Percentiles rank a stretch among this genome's conserved stretches.
These are phyloP conservation scores for Termitomyces sp. DNA, from an alignment of 768 basidiomycete genomes.

Conservation along the genomic window DNA sequence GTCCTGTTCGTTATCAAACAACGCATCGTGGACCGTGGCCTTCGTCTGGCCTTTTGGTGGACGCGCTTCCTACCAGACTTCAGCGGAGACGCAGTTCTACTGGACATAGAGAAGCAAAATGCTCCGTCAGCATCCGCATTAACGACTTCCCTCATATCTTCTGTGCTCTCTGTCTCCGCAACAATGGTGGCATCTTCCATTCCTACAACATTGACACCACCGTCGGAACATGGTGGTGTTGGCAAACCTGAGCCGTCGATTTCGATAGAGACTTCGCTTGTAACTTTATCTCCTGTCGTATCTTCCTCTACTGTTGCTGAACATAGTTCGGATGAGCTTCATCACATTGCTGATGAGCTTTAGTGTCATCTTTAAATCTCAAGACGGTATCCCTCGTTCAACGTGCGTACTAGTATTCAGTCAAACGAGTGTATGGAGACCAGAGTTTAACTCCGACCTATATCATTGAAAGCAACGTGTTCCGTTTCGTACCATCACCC, in stretches of 20 bases:
- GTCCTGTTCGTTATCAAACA: constrained; percentile 88
- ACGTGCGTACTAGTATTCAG: too few species aligned
- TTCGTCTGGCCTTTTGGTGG: constrained; percentile 88
- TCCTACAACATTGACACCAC: neutral
- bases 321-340: constrained; percentile 2
- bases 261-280: neutral
- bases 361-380: constrained; percentile 1
- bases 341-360: constrained; percentile 9
- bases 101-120: constrained; percentile 36
- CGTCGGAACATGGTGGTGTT: neutral
- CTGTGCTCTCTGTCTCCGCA: constrained; percentile 4
- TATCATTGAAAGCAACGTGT: too few species aligned
- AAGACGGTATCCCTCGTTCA: neutral
- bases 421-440: neutral
- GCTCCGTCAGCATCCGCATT: neutral
- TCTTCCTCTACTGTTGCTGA: neutral
- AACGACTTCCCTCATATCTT: constrained; percentile 6
- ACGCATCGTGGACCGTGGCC: constrained; percentile 74
- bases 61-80: constrained; percentile 68
- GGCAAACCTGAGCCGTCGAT: neutral
- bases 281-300: neutral
- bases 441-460: too few species aligned
- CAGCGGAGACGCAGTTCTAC: constrained; percentile 32
- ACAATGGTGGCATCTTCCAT: constrained; percentile 1
- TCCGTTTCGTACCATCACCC: neutral